Conservation (phyloP, 768 basidiomycete species). For the Boletus insuetus region DNA sequence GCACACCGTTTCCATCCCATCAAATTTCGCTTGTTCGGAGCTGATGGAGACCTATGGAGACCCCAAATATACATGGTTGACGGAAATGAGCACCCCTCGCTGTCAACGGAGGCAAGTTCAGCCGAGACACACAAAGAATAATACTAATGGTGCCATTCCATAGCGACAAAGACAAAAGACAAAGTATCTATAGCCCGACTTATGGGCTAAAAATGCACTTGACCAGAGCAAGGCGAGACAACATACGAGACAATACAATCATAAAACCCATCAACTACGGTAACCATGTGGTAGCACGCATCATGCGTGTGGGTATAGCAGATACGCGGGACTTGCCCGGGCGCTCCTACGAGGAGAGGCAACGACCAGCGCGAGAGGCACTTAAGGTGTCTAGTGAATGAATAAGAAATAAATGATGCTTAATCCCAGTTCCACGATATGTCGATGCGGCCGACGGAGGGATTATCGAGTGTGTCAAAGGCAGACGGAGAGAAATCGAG, state of each 20-base stretch:
- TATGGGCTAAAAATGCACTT: conserved; percentile 27
- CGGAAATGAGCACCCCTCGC: conserved; percentile 7
- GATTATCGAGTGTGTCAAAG: conserved; percentile 47
- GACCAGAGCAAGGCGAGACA: conserved; percentile 34
- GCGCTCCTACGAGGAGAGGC: conserved; percentile 28
- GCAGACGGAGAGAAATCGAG: conserved; percentile 65
- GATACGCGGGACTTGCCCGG: conserved; percentile 17
- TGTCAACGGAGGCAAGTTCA: neutral
- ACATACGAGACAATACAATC: conserved; percentile 6
- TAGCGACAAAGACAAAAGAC: conserved; percentile 9
- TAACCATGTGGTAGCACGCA: conserved; percentile 24
- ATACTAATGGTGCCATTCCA: conserved; percentile 7
- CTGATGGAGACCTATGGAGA: neutral
- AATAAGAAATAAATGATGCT: conserved; percentile 28
- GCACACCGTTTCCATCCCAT: neutral
- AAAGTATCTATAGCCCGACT: neutral
- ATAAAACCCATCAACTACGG: conserved; percentile 30
- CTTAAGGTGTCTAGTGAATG: conserved; percentile 15
- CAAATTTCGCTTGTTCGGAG: neutral
- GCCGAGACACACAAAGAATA: neutral
- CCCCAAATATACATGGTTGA: neutral
- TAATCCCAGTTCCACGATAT: conserved; percentile 50
- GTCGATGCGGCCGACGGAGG: conserved; percentile 49
- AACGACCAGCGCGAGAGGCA: conserved; percentile 14
- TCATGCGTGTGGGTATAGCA: conserved; percentile 17